A percentile compares a stretch with the other conserved stretches of the same genome.
These are phyloP conservation scores for Talaromyces sp. DNA, from an alignment of 2,329 filamentous ascomycete genomes.

Conservation along the genomic window DNA sequence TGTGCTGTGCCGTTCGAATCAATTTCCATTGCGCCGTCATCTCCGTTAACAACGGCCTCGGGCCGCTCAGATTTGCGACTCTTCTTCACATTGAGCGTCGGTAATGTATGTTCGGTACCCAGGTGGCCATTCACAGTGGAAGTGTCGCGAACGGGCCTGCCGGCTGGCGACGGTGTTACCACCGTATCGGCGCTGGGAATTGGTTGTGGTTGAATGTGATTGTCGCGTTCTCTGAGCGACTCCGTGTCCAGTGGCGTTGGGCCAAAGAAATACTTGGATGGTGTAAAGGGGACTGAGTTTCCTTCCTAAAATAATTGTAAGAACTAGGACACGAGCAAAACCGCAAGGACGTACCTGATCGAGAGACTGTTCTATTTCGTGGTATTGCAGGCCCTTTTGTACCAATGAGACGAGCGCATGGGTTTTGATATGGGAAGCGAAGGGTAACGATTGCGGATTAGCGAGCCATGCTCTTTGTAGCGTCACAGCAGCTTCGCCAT, in stretches of 20 bases:
- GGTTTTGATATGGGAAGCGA: slow-evolving; percentile 54
- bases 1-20: slow-evolving; percentile 31
- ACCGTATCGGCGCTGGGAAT: slow-evolving; percentile 24
- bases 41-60: slow-evolving; percentile 21
- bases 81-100: slow-evolving; percentile 25
- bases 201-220: slow-evolving; percentile 17
- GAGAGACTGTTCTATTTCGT: slow-evolving; percentile 46
- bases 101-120: slow-evolving; percentile 24
- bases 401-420: slow-evolving; percentile 58
- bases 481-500: slow-evolving; percentile 55
- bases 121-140: slow-evolving; percentile 33
- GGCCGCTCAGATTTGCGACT: slow-evolving; percentile 27
- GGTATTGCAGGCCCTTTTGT: slow-evolving; percentile 57
- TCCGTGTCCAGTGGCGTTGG: slow-evolving; percentile 34
- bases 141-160: slow-evolving; percentile 29
- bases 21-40: slow-evolving; percentile 35
- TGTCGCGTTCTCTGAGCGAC: slow-evolving; percentile 24
- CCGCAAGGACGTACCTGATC: slow-evolving; percentile 38
- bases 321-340: not conserved
- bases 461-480: slow-evolving; percentile 59
- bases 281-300: slow-evolving; percentile 28
- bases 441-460: slow-evolving; percentile 57
- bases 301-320: slow-evolving; percentile 31
- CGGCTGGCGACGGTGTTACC: slow-evolving; percentile 19
- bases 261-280: slow-evolving; percentile 44